These are phyloP conservation scores for Pseudisothecium myosuroides DNA, from an alignment of 225 moss, liverwort and hornwort species.

Conservation along the genomic window DNA sequence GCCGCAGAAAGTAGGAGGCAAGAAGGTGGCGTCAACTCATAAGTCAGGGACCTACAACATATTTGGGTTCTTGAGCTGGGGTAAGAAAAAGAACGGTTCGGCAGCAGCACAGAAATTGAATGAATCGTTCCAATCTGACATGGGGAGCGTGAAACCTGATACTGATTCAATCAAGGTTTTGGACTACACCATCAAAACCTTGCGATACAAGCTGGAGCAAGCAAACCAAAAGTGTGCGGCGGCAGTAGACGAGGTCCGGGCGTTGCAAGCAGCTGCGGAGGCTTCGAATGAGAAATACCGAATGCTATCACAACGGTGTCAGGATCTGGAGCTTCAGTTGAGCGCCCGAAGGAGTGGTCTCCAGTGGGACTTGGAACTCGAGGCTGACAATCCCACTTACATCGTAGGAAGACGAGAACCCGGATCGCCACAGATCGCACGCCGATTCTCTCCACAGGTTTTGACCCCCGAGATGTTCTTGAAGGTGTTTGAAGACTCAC, in stretches of 20 bases:
- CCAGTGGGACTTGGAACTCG: conserved; percentile 17
- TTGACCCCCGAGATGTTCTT: conserved; percentile 21
- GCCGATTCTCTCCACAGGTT: neutral
- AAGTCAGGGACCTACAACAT: conserved; percentile 34
- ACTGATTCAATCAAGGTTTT: conserved; percentile 35
- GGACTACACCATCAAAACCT: conserved; percentile 48
- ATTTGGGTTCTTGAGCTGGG: conserved; percentile 37
- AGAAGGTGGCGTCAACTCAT: conserved; percentile 10
- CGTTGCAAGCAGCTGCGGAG: conserved; percentile 20
- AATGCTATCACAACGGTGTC: conserved; percentile 21
- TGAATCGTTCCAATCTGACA: conserved; percentile 24
- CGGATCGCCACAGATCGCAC: neutral
- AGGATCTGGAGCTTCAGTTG: conserved; percentile 29
- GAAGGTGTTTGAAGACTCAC: conserved; percentile 32
- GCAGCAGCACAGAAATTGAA: neutral
- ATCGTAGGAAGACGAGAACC: conserved; percentile 6
- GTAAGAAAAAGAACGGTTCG: conserved; percentile 10
- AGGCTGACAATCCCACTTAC: conserved; percentile 3
- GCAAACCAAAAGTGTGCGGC: conserved; percentile 23
- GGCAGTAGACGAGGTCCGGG: conserved; percentile 29
- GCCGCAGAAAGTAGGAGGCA: conserved; percentile 2
- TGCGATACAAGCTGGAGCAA: conserved; percentile 42
- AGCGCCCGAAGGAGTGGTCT: conserved; percentile 8
- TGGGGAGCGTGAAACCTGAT: conserved; percentile 13
- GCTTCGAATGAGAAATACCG: conserved; percentile 15